Evolutionary conservation across 2,329 filamentous ascomycete genomes (phyloP).

Genomic region (Rugonectria rugulosa): DNA sequence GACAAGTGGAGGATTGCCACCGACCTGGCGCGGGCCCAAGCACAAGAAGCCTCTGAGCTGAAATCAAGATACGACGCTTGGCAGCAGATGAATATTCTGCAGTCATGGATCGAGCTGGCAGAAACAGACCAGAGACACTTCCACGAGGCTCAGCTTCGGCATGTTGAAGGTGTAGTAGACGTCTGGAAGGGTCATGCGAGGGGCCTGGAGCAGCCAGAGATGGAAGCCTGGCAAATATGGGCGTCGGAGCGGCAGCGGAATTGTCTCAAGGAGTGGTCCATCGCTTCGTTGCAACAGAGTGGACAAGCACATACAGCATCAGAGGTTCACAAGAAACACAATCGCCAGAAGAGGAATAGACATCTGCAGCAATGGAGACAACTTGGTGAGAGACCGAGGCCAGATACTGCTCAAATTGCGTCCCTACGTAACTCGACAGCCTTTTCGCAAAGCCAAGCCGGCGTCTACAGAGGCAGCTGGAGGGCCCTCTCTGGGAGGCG

Average conservation of each 20-base stretch:
- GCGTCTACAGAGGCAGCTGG: slow-evolving; percentile 36
- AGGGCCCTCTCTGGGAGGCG: slow-evolving; percentile 37
- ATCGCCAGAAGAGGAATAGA: slow-evolving; percentile 42
- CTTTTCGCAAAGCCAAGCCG: slow-evolving; percentile 17
- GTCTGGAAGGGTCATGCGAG: slow-evolving; percentile 34
- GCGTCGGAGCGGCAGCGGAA: slow-evolving; percentile 42
- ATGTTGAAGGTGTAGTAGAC: slow-evolving; percentile 30
- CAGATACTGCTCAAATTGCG: slow-evolving; percentile 9
- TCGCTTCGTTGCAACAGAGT: slow-evolving; percentile 45
- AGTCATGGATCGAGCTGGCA: slow-evolving; percentile 33
- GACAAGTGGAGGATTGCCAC: slow-evolving; percentile 41
- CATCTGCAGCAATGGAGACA: slow-evolving; percentile 44
- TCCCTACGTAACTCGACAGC: slow-evolving; percentile 22
- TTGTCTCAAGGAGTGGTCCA: slow-evolving; percentile 47
- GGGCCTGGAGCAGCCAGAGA: slow-evolving; percentile 34
- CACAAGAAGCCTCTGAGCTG: slow-evolving; percentile 26
- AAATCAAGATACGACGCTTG: slow-evolving; percentile 16
- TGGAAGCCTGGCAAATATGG: slow-evolving; percentile 44
- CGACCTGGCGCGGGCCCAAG: slow-evolving; percentile 15
- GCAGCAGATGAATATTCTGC: slow-evolving; percentile 19
- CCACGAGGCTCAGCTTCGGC: slow-evolving; percentile 29
- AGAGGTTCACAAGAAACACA: slow-evolving; percentile 43
- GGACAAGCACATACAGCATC: slow-evolving; percentile 49
- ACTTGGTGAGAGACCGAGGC: slow-evolving; percentile 25
- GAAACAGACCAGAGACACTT: slow-evolving; percentile 25